Conservation (phyloP, 805 yeast genomes). For the Pichia ethanolica region DNA sequence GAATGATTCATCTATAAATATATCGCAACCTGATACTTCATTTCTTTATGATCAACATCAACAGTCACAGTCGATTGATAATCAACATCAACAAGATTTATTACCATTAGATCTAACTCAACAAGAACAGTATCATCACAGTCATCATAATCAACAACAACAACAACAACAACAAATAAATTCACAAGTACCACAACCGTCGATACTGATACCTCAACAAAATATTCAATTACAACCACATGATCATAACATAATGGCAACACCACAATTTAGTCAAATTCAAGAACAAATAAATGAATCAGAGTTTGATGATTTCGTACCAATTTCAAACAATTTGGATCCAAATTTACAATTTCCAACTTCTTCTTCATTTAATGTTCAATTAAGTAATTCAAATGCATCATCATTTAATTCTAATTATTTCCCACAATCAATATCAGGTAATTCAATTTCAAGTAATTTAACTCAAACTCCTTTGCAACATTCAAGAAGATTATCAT, state of each 20-base stretch:
- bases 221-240: neutral
- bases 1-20: neutral
- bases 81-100: neutral
- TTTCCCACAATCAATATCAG: slow-evolving; percentile 7
- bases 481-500: slow-evolving; percentile 15
- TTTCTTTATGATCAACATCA: slow-evolving; percentile 1
- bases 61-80: neutral
- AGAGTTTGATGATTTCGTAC: slow-evolving; percentile 24
- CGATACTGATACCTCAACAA: neutral
- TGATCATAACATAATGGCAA: neutral
- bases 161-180: slow-evolving; percentile 1
- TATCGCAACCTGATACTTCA: slow-evolving; percentile 1
- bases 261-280: slow-evolving; percentile 6
- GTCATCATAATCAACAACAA: slow-evolving; percentile 2
- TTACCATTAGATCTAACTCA: neutral
- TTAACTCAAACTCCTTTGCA: slow-evolving; percentile 15
- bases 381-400: slow-evolving; percentile 18
- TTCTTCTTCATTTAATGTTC: neutral
- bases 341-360: slow-evolving; percentile 22
- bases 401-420: slow-evolving; percentile 7
- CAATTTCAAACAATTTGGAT: slow-evolving; percentile 20
- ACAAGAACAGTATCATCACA: neutral
- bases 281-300: slow-evolving; percentile 1
- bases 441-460: slow-evolving; percentile 9
- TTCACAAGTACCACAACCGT: neutral